Evolutionary conservation across 805 yeast genomes (phyloP), one percentile per base, ranked within the genome.

Genomic region (Saturnispora sekii): DNA sequence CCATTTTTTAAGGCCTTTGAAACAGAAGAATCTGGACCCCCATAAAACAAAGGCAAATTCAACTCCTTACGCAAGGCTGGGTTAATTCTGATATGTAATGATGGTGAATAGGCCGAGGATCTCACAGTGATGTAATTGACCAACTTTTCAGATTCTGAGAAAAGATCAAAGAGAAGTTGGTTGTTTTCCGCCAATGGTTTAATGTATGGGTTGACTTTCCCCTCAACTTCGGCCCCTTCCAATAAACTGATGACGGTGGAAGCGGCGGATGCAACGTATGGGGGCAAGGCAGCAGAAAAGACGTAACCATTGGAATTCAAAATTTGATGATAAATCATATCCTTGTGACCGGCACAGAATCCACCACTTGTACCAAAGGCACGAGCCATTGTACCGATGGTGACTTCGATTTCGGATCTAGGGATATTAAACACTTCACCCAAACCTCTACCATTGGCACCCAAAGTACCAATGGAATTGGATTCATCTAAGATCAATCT

Each of bases 231-330:
- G 34, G 59, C 53, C 21, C 64, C 52, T 34, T 68, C 71, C 50
- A 86, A 66, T 35, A 77, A 61, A 12, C 67, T 57, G 35, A 86
- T 67, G 38, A 52, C 58, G 17, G 64, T 49, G 1, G 84, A 73
- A 1, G 74, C 75, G 2, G 80, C 79, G 46, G 68, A 73, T 1
- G 95, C 95, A 36, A 87, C 75, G 63, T 84, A 90, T 18, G 97
- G 94, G 10, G 98, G 97, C 60, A 90, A 74, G 1, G 96, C 76
- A 7, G 98, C 98, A 56, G 95, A 84, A 62, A 86, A 93, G 49
- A 93, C 93, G 60, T 87, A 93, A 3, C 96, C 96, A 52, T 73
- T 72, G 11, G 95, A 85, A 18, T 87, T 83, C 56, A 93, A 82
- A 61, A 95, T 79, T 70, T 93, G 98, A 66, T 90, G 96, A 54